Evolutionary conservation across 1,139 yeast species (phyloP).

Genomic region (Yamadazyma triangularis): DNA sequence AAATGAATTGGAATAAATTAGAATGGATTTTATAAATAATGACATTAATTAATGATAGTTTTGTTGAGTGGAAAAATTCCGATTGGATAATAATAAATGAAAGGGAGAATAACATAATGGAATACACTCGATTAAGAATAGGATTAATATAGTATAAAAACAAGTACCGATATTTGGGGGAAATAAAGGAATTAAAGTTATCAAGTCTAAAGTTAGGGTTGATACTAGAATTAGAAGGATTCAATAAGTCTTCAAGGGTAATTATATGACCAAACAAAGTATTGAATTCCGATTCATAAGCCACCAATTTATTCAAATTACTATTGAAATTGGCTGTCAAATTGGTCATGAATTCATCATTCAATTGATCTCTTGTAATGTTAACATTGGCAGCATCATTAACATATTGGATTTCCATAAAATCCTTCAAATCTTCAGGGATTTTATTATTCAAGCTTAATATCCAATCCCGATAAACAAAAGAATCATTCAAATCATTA

Average conservation of each 20-base stretch:
- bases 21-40: slow-evolving; percentile 24
- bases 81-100: slow-evolving; percentile 63
- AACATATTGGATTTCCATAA: slow-evolving; percentile 31
- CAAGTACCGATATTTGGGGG: slow-evolving; percentile 23
- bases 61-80: slow-evolving; percentile 70
- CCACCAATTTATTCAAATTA: slow-evolving; percentile 34
- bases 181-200: slow-evolving; percentile 15
- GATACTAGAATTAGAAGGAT: slow-evolving; percentile 20
- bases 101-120: slow-evolving; percentile 32
- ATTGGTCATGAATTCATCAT: slow-evolving; percentile 26
- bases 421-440: slow-evolving; percentile 32
- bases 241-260: slow-evolving; percentile 38
- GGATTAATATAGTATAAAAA: slow-evolving; percentile 46
- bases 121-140: slow-evolving; percentile 30
- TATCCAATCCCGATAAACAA: slow-evolving; percentile 40
- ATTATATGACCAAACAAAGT: slow-evolving; percentile 28
- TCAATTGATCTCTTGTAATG: slow-evolving; percentile 35
- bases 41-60: slow-evolving; percentile 55
- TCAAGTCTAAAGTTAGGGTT: slow-evolving; percentile 28
- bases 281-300: slow-evolving; percentile 40
- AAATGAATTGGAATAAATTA: slow-evolving; percentile 27
- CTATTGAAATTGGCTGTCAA: slow-evolving; percentile 36
- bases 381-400: slow-evolving; percentile 15
- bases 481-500: slow-evolving; percentile 25
- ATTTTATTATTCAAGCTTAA: slow-evolving; percentile 25